phyloP scores from a whole-genome alignment of 2,329 filamentous ascomycete species.

The Monilinia laxa region DNA sequence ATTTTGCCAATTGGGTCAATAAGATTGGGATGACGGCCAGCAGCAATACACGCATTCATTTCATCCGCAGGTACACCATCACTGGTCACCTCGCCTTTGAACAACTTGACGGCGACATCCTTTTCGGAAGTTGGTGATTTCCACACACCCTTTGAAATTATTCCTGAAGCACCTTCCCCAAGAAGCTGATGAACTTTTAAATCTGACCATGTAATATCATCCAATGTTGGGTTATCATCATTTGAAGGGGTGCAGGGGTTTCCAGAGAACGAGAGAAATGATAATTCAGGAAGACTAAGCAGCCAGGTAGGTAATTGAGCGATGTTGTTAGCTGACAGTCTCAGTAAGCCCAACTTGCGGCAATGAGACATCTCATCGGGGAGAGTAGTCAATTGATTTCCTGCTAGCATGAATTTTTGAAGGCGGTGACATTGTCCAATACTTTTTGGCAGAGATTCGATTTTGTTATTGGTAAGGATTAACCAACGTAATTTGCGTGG shows the following conservation, averaged over 20 bases:
- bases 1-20: conserved; percentile 49
- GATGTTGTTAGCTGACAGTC: conserved; percentile 47
- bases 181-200: conserved; percentile 45
- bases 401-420: conserved; percentile 52
- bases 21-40: conserved; percentile 49
- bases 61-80: conserved; percentile 52
- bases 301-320: conserved; percentile 46
- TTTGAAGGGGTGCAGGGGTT: conserved; percentile 45
- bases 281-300: conserved; percentile 47
- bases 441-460: conserved; percentile 44
- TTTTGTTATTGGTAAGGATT: conserved; percentile 49
- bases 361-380: conserved; percentile 48
- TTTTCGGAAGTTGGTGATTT: conserved; percentile 36
- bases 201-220: conserved; percentile 45
- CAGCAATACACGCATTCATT: conserved; percentile 49
- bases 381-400: conserved; percentile 45
- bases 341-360: conserved; percentile 46
- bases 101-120: conserved; percentile 50
- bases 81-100: conserved; percentile 49
- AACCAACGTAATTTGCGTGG: conserved; percentile 49
- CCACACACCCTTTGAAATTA: conserved; percentile 47
- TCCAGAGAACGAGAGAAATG: conserved; percentile 50
- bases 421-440: conserved; percentile 47
- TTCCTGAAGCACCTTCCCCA: conserved; percentile 49
- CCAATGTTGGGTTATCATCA: conserved; percentile 38